Evolutionary conservation across 148 eudicot species (phyloP).

Genomic region (Hydrangea macrophylla): DNA sequence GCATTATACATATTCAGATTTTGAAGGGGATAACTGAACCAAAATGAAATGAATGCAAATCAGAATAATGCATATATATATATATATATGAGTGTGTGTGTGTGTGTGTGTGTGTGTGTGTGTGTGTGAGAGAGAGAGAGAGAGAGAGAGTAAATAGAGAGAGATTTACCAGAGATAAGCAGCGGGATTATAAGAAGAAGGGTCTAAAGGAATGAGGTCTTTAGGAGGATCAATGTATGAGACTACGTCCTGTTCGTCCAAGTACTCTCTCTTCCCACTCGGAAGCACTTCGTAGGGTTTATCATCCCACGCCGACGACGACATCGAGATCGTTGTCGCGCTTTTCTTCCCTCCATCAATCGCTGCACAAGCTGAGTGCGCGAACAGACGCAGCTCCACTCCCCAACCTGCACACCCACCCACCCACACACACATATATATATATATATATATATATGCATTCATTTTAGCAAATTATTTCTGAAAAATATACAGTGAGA

Average conservation of each 20-base stretch:
- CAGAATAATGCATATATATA: neutral
- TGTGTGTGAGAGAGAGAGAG: too few relatives aligned
- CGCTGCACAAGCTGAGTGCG: neutral
- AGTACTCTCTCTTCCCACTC: constrained; percentile 40
- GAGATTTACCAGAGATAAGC: constrained; percentile 68
- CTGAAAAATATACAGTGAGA: neutral
- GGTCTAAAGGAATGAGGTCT: constrained; percentile 64
- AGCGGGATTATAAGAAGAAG: constrained; percentile 72
- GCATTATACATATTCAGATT: too few relatives aligned
- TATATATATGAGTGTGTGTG: neutral
- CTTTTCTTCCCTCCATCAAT: constrained; percentile 23
- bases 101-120: too few relatives aligned
- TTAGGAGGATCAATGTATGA: constrained; percentile 73
- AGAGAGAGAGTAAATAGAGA: neutral
- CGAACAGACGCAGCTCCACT: neutral
- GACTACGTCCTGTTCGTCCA: constrained; percentile 68
- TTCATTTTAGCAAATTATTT: neutral
- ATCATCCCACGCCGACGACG: constrained; percentile 44
- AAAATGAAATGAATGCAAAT: neutral
- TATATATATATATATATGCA: too few relatives aligned
- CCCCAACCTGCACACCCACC: neutral
- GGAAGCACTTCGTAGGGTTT: constrained; percentile 41
- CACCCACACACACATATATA: too few relatives aligned
- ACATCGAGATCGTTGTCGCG: constrained; percentile 7
- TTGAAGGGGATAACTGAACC: too few relatives aligned